phyloP scores from a whole-genome alignment of 2,329 filamentous ascomycete genomes.

The Verticillium zaregamsianum region DNA sequence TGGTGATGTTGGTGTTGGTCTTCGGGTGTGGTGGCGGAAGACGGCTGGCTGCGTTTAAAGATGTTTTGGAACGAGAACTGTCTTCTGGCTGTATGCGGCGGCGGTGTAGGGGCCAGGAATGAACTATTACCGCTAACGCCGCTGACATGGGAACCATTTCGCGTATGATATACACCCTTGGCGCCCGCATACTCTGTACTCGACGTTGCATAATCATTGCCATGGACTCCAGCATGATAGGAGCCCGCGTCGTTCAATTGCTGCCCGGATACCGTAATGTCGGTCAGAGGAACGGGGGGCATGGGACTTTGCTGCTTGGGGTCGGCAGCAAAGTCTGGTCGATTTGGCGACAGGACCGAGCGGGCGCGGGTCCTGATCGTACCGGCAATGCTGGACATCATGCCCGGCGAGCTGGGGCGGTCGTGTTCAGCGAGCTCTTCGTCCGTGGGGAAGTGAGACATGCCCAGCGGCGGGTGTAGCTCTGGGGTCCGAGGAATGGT shows the following conservation, averaged over 20 bases:
- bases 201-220: conserved; percentile 23
- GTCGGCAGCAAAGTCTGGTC: conserved; percentile 33
- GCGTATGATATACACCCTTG: conserved; percentile 29
- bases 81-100: conserved; percentile 59
- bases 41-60: conserved; percentile 55
- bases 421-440: conserved; percentile 55
- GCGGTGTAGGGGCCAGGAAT: conserved; percentile 53
- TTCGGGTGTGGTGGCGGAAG: conserved; percentile 17
- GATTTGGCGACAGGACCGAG: conserved; percentile 33
- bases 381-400: conserved; percentile 54
- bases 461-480: conserved; percentile 76
- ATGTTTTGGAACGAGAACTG: conserved; percentile 94
- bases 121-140: conserved; percentile 37
- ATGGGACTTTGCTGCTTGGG: conserved; percentile 47
- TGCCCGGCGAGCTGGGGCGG: conserved; percentile 39
- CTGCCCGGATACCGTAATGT: conserved; percentile 49
- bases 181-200: conserved; percentile 46
- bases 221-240: conserved; percentile 31
- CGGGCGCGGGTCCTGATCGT: conserved; percentile 46
- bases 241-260: conserved; percentile 31
- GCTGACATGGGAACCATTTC: conserved; percentile 32
- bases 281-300: conserved; percentile 59
- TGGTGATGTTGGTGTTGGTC: conserved; percentile 17
- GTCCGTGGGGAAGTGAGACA: conserved; percentile 75
- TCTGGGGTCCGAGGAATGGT: conserved; percentile 21